phyloP scores from a whole-genome alignment of 306 rosid genomes.

The Lithocarpus polystachyus region DNA sequence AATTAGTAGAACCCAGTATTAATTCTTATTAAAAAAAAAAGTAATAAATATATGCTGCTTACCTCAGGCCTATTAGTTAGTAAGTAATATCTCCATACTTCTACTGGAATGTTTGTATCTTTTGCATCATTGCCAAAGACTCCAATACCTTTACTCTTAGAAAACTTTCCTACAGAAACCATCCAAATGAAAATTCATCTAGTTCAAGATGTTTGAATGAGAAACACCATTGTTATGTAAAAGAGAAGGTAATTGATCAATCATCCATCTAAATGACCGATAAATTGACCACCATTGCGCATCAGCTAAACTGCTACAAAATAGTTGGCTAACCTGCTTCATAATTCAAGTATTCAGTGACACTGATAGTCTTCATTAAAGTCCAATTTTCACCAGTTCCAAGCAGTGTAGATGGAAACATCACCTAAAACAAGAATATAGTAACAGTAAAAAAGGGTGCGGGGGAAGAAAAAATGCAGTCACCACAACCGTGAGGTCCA shows the following conservation, averaged over 20 bases:
- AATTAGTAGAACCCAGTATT: neutral
- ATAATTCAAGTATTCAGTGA: conserved; percentile 91
- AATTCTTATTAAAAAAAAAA: neutral
- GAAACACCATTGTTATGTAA: conserved; percentile 2
- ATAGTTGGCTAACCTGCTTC: conserved; percentile 63
- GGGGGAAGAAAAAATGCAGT: neutral
- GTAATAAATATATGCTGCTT: neutral
- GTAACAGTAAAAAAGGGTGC: neutral
- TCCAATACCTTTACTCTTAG: conserved; percentile 92
- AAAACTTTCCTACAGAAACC: conserved; percentile 71
- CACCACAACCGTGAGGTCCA: neutral
- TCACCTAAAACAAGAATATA: conserved; percentile 57
- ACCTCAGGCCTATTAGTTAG: conserved; percentile 97
- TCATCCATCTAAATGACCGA: neutral
- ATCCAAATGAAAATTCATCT: neutral
- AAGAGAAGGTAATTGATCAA: conserved; percentile 4
- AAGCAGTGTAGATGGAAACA: conserved; percentile 91
- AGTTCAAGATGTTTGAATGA: conserved; percentile 14
- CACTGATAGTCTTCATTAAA: conserved; percentile 97
- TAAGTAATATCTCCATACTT: conserved; percentile 98
- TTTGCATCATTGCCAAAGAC: conserved; percentile 95
- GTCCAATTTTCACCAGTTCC: conserved; percentile 96
- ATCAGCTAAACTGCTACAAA: neutral
- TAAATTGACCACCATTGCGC: neutral
- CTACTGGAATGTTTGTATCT: conserved; percentile 88